Base-by-base conservation (phyloP, 192 early-diverging fungal genomes). In the Backusella psychrophila region DNA sequence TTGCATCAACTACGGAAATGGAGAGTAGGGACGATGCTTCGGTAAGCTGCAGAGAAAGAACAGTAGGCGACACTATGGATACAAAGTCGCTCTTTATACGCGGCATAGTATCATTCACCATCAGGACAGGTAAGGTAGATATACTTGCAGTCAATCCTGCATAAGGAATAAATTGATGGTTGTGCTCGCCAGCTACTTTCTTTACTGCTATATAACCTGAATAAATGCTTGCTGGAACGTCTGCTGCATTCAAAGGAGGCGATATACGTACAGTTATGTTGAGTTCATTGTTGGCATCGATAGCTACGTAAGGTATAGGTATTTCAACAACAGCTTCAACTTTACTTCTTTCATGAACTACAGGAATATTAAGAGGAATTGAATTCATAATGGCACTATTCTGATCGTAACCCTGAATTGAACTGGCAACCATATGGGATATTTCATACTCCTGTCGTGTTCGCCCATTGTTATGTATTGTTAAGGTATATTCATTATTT, bases 161-260 rank as follows among this genome's bases (percentile, higher is more conserved):
- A 72, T 81, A 81, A 9, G 80, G 80, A 38, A 81, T 33, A 31
- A 75, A 41, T 21, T 59, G 44, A 6, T 23, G n/a, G 4, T 68
- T 33, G 5, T 42, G 26, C 3, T 35, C 46, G 3, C n/a, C 70
- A 23, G 39, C n/a, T 14, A 17, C 71, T 29, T 72, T 49, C 2
- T 44, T 44, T 19, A 85, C 76, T 33, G 80, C 76, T 63, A 89
- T 78, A 38, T 80, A 87, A 6, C 88, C 88, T 36, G 82, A 85
- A 77, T 87, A 89, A 56, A 89, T 80, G 31, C 83, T 80, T 21
- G 82, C 82, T 66, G 77, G 71, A 6, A 66, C 33, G 3, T 72
- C 41, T 52, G 74, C 63, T 4, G 78, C 76, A 12, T 69, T 78
- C 29, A 77, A 66, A 52, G 87, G 89, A 23, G 86, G 85, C 1